Conservation (phyloP, 2,329 filamentous ascomycete species). For the Neobulgaria alba region DNA sequence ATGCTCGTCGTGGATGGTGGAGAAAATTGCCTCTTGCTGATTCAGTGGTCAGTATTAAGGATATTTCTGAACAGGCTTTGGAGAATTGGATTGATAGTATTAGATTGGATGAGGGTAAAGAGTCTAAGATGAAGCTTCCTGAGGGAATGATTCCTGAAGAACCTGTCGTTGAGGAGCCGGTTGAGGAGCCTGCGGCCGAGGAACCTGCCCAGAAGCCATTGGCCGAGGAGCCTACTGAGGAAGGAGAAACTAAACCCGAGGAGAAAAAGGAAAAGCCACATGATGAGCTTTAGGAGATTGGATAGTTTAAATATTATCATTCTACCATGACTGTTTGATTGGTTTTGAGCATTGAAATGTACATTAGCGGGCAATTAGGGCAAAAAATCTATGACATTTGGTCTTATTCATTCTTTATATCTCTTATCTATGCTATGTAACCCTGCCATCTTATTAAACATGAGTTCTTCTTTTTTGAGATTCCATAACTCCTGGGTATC, state of each 20-base stretch:
- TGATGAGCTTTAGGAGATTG: slow-evolving; percentile 19
- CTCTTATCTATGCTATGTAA: too few species aligned
- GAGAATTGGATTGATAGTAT: slow-evolving; percentile 90
- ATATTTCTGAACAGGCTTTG: slow-evolving; percentile 51
- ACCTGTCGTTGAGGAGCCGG: slow-evolving; percentile 29
- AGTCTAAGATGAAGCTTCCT: slow-evolving; percentile 65
- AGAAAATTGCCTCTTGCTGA: slow-evolving; percentile 46
- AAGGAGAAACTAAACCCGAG: slow-evolving; percentile 15
- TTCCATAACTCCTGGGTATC: slow-evolving; percentile 21
- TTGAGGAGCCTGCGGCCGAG: slow-evolving; percentile 32
- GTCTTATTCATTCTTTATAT: neutral
- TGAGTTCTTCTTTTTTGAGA: slow-evolving; percentile 2
- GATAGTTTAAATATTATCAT: too few species aligned
- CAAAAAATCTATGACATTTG: slow-evolving; percentile 3
- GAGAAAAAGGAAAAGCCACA: slow-evolving; percentile 12
- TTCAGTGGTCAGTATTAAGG: slow-evolving; percentile 29
- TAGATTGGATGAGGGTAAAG: slow-evolving; percentile 73
- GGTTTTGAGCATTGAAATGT: slow-evolving; percentile 8
- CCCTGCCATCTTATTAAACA: too few species aligned
- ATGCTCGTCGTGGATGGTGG: slow-evolving; percentile 82
- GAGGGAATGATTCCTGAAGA: slow-evolving; percentile 44
- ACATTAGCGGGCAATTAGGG: slow-evolving; percentile 3
- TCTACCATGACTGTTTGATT: neutral
- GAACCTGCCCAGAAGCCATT: slow-evolving; percentile 31
- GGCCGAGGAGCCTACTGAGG: slow-evolving; percentile 6